These are phyloP conservation scores for Solanum piurae DNA, from an alignment of 257 asterid genomes.

Conservation along the genomic window DNA sequence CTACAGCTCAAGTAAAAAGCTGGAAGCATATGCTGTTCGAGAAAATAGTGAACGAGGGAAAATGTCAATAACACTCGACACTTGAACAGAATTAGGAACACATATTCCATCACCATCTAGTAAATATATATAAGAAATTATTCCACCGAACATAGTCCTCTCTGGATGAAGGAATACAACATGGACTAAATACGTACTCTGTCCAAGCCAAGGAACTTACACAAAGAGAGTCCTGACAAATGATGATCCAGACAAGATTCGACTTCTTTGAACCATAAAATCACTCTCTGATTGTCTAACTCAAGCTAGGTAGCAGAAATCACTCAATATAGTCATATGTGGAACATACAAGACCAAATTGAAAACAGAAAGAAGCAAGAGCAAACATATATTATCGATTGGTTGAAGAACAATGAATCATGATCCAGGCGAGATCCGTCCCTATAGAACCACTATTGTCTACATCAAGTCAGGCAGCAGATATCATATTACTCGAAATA, in stretches of 20 bases:
- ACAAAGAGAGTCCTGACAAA: neutral
- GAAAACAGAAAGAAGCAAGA: neutral
- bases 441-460: neutral
- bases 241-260: neutral
- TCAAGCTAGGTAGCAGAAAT: neutral
- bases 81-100: neutral
- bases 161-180: neutral
- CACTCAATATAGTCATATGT: neutral
- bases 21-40: constrained; percentile 29
- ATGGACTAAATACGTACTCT: neutral
- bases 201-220: neutral
- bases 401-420: neutral
- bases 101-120: neutral
- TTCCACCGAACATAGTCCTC: neutral
- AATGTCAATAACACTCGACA: neutral
- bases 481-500: neutral
- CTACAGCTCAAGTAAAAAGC: constrained; percentile 21
- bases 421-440: neutral
- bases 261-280: neutral
- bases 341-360: no score
- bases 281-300: neutral
- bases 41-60: neutral
- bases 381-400: neutral
- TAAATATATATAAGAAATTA: neutral
- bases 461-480: neutral